Evolutionary conservation across 768 basidiomycete genomes (phyloP), one percentile per base, ranked within the genome.

Genomic region (Daedaleopsis nitida): DNA sequence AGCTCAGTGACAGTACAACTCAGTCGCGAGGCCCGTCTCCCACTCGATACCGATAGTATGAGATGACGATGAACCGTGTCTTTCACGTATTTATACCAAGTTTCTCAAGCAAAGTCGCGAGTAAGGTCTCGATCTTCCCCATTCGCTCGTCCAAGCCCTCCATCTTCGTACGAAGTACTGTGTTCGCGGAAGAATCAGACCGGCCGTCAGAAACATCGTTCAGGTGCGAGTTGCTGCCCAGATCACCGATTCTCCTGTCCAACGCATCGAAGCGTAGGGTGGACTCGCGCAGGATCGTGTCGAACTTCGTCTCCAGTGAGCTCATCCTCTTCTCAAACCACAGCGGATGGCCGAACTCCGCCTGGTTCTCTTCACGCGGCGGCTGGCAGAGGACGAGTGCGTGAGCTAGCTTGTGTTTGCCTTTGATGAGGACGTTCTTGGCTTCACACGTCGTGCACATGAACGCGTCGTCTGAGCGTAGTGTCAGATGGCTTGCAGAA

Each of bases 381-480:
- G 24, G 17, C 5, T 34, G 43, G 44, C 55, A 57, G 3, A 51
- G 55, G 1, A 62, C 60, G 37, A 62, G 55, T 1, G 55, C 55
- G 37, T 62, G 60, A n/a, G n/a, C 44, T 13, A 35, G 50, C 44
- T 62, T 60, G 52, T 64, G 63, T 1, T 42, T 47, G 6, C 59
- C 44, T 32, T 43, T 24, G 44, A 60, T 53, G 3, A 55, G n/a
- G 13, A 42, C 13, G 21, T 44, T 34, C 7, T 44, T 44, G 1
- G 48, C 49, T 19, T 64, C 63, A 38, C 63, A 64, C 1, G 19
- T 3, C 8, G 48, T 12, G 43, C 63, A 64, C 1, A 64, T 32
- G 24, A 64, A 64, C 21, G 43, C 50, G 9, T 60, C 63, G 5
- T 60, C 63, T 64, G 17, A 5, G 12, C 16, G 14, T 1, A 7